Conservation (phyloP, 2,329 filamentous ascomycete species). For the Cordyceps militaris region DNA sequence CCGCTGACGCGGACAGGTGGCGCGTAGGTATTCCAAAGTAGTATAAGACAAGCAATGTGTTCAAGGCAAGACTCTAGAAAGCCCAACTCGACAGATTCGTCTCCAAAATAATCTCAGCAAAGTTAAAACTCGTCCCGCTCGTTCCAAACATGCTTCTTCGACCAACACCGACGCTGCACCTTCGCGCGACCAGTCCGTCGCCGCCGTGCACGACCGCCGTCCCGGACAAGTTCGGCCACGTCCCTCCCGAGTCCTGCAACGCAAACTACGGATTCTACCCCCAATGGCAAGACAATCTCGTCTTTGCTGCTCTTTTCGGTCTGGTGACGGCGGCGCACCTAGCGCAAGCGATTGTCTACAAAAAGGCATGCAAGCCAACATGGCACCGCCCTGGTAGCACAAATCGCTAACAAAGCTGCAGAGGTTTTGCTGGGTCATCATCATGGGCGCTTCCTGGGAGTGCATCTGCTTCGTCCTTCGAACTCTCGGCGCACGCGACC, state of each 20-base stretch:
- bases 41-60: neutral
- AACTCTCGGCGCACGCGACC: slow-evolving; percentile 21
- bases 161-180: slow-evolving; percentile 6
- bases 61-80: no score
- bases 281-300: slow-evolving; percentile 15
- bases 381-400: neutral
- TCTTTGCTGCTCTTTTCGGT: slow-evolving; percentile 13
- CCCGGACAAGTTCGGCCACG: slow-evolving; percentile 17
- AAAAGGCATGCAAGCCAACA: slow-evolving; percentile 8
- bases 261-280: slow-evolving; percentile 18
- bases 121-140: neutral
- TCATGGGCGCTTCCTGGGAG: slow-evolving; percentile 27
- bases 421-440: slow-evolving; percentile 26
- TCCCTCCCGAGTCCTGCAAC: slow-evolving; percentile 18
- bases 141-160: neutral
- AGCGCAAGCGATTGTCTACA: slow-evolving; percentile 12
- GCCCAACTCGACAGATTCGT: neutral
- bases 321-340: slow-evolving; percentile 1
- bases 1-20: neutral
- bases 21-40: neutral
- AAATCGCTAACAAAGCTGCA: neutral
- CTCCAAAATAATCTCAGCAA: neutral
- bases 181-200: neutral
- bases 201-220: slow-evolving; percentile 16
- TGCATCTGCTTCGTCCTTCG: slow-evolving; percentile 24